Evolutionary conservation across 495 filamentous ascomycete genomes (phyloP).

Genomic region (Terfezia claveryi): DNA sequence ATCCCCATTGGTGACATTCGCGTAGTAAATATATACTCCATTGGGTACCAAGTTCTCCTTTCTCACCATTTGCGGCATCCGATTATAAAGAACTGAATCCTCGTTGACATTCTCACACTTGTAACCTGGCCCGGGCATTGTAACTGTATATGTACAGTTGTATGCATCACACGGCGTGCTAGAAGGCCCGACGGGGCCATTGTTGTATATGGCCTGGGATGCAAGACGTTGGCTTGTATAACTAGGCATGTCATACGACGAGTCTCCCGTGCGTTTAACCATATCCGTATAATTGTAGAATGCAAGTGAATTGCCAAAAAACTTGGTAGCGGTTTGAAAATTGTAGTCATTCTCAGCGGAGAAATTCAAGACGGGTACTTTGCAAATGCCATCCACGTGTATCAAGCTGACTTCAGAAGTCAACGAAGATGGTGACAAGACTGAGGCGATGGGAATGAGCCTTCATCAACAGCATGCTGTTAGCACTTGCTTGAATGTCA

Average conservation of each 20-base stretch:
- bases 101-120: neutral
- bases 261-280: neutral
- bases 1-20: constrained; percentile 15
- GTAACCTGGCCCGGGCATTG: neutral
- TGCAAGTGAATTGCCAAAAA: neutral
- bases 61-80: neutral
- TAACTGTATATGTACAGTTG: neutral
- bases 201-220: neutral
- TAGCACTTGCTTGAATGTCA: too few species aligned
- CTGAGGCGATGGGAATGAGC: constrained; percentile 23
- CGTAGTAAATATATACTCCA: constrained; percentile 17
- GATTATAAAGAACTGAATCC: neutral
- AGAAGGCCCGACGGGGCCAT: neutral
- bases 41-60: constrained; percentile 13
- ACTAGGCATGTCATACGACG: neutral
- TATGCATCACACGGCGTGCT: neutral
- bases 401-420: constrained; percentile 5
- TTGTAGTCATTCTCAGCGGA: neutral
- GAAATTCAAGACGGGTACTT: neutral
- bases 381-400: neutral
- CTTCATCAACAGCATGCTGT: neutral
- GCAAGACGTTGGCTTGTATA: neutral
- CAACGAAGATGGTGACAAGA: constrained; percentile 22
- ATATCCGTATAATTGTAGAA: neutral
- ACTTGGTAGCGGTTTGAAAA: neutral